A percentile compares a stretch with the other conserved stretches of the same genome.
Conservation (phyloP, 345 rosid genomes). For the Melaleuca alternifolia region DNA sequence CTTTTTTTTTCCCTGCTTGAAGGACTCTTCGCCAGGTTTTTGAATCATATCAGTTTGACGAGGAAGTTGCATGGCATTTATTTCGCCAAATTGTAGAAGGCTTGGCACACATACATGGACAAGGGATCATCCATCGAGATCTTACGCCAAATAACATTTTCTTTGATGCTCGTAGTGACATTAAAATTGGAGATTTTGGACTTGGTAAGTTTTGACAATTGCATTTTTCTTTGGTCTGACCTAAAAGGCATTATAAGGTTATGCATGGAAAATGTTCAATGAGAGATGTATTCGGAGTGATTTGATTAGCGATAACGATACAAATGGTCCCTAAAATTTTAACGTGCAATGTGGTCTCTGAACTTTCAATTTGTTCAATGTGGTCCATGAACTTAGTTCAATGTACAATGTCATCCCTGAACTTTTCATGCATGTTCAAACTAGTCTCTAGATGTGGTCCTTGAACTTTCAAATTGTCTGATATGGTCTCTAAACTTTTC, state of each 20-base stretch:
- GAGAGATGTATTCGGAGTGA: neutral
- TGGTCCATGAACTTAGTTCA: no score
- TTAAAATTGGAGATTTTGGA: slow-evolving; percentile 96
- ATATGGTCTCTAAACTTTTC: no score
- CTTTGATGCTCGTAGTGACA: slow-evolving; percentile 89
- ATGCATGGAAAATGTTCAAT: neutral
- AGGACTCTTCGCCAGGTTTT: slow-evolving; percentile 89
- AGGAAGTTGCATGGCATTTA: slow-evolving; percentile 75
- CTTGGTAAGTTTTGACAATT: slow-evolving; percentile 45
- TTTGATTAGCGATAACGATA: neutral
- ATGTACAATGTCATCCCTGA: no score
- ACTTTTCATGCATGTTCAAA: no score
- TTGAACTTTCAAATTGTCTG: no score
- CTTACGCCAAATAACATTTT: slow-evolving; percentile 90
- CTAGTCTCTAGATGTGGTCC: no score
- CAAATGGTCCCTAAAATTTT: no score
- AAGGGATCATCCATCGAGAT: slow-evolving; percentile 97
- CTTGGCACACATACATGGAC: slow-evolving; percentile 88
- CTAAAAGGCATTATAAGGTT: neutral
- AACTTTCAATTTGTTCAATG: no score
- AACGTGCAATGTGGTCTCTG: no score
- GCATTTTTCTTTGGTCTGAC: neutral
- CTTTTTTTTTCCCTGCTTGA: slow-evolving; percentile 5
- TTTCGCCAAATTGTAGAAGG: slow-evolving; percentile 97
- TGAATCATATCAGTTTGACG: slow-evolving; percentile 84